Base-by-base conservation (phyloP, 2,329 filamentous ascomycete species). In the Aureobasidium subglaciale region DNA sequence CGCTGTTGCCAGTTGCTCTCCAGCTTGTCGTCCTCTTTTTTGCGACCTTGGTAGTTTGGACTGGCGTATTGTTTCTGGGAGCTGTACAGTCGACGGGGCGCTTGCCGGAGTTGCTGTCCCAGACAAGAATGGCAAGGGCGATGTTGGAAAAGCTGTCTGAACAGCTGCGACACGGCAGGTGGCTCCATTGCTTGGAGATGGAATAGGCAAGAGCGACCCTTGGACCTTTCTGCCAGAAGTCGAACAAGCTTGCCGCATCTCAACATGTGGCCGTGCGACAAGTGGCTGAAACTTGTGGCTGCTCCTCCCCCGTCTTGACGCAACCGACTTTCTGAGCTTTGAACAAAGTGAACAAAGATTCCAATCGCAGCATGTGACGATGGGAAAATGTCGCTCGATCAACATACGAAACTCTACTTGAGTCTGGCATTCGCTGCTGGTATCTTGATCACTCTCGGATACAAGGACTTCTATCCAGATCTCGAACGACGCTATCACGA, bases 1-100 rank as follows among this genome's bases (percentile, higher is more conserved):
- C 92, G 79, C 69, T 95, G 91, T 72, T 92, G 88, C 93, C 93
- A 97, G 64, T 84, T 78, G 71, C 82, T 87, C 67, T 88, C 87
- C 63, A 79, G 80, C 46, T 65, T 71, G 29, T 66, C 73, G 66
- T 63, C 76, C 56, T 63, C 58, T 29, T 59, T 58, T 30, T 61
- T 59, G 16, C 52, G 52, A n/a, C 58, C 38, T 49, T 58, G 58
- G 59, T 56, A 56, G 34, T 59, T 56, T 35, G 45, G 55, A 20
- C 55, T 46, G 5, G 48, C 57, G 34, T 52, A 42, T 18, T 48
- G 29, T 29, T 53, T 55, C 22, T 55, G 37, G 11, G 59, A 42
- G 40, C 43, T 54, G 22, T 58, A 50, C 11, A 40, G 55, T 27
- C 46, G 35, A 49, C 56, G 38, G 11, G 52, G 54, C 13, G 53